Evolutionary conservation across 129 eudicot genomes (phyloP), one percentile per base, ranked within the genome.

Genomic region (Tagetes erecta): DNA sequence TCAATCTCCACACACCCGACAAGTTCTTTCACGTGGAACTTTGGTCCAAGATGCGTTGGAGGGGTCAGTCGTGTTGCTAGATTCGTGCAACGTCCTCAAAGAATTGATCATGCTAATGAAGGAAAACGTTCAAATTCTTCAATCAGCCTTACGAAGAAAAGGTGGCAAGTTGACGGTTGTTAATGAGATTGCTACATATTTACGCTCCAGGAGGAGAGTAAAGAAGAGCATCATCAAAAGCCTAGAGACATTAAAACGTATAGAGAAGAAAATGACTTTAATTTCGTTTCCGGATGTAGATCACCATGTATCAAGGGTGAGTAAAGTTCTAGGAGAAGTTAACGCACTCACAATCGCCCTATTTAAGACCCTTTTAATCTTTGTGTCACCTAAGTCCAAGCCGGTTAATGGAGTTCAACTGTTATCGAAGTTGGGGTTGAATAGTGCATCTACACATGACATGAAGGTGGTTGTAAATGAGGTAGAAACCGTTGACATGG

Each of bases 141-240:
- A 81, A 59, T 88, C 86, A 4, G 84, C 83, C 0, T 37, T 88
- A n/a, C 77, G 89, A 39, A 66, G 89, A 14, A 88, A 80, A 74
- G 84, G 82, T 37, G 58, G 75, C 3, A 60, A 64, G 69, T 53
- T 63, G n/a, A 70, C 49, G 31, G 53, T 72, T 68, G 76, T 71
- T 45, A 56, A 14, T 6, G 74, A 75, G 6, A 59, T 85, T 2
- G 37, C 46, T 2, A 12, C 75, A 0, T 88, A 83, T 51, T 12
- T 66, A 12, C 38, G 63, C 65, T 72, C 62, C 34, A 76, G 88
- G 37, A 88, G 85, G 68, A 79, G 70, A 66, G 50, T 58, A 34
- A 81, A 73, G 31, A 88, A 83, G 34, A 83, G 73, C 3, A 50
- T 72, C 30, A 40, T 75, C 49, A 88, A n/a, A 8, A 52, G 74